These are phyloP conservation scores for Talaromyces sp. DNA, from an alignment of 2,329 filamentous ascomycete species.

Conservation along the genomic window DNA sequence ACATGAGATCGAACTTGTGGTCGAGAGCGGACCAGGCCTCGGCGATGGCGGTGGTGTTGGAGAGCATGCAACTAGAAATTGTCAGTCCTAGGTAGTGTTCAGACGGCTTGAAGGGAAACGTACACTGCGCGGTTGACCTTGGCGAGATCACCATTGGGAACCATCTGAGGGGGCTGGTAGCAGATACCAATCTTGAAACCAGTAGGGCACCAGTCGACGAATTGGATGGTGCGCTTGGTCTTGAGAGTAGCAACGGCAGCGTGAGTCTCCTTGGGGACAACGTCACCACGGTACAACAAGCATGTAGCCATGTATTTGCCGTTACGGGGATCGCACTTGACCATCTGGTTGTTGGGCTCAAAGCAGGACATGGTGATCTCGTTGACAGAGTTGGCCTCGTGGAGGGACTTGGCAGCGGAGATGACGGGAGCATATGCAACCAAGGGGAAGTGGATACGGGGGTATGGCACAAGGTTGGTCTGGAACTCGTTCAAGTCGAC, in stretches of 20 bases:
- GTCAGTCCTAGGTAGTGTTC: background rate
- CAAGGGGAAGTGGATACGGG: constrained; percentile 98
- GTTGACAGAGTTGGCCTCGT: constrained; percentile 96
- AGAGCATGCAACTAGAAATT: constrained; percentile 76
- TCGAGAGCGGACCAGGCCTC: constrained; percentile 97
- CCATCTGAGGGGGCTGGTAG: constrained; percentile 95
- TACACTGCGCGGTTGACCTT: constrained; percentile 98
- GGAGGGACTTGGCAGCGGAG: constrained; percentile 89
- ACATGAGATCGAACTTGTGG: constrained; percentile 99
- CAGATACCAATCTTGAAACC: constrained; percentile 99
- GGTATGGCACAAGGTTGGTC: constrained; percentile 98
- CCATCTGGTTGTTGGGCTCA: constrained; percentile 99
- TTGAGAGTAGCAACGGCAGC: constrained; percentile 90
- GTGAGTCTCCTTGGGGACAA: constrained; percentile 94
- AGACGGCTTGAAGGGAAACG: constrained; percentile 41
- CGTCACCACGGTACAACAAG: constrained; percentile 95
- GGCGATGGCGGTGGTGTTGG: constrained; percentile 92
- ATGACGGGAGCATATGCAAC: constrained; percentile 94
- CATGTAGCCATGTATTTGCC: constrained; percentile 99
- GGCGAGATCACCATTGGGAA: constrained; percentile 94
- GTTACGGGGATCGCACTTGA: constrained; percentile 97
- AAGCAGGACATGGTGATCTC: constrained; percentile 99
- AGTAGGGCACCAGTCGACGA: constrained; percentile 99
- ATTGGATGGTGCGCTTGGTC: constrained; percentile 99
- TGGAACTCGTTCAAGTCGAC: constrained; percentile 99